phyloP scores from a whole-genome alignment of 768 basidiomycete genomes.

The Russula earlei region DNA sequence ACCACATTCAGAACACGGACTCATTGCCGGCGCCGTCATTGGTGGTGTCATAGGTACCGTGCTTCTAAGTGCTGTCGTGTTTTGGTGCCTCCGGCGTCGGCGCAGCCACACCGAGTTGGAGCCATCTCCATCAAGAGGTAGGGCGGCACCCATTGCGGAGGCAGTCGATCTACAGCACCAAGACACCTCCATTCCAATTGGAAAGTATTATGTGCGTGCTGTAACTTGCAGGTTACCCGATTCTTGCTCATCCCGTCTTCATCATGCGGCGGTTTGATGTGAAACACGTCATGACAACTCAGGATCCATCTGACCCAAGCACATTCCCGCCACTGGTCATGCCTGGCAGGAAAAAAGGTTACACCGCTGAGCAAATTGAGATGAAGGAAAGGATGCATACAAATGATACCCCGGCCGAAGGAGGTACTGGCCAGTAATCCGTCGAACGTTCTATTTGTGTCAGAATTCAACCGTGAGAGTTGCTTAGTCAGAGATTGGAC shows the following conservation, averaged over 20 bases:
- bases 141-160: not conserved
- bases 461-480: no score
- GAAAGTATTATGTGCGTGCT: constrained; percentile 4
- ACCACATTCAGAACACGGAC: not conserved
- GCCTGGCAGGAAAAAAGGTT: no score
- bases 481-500: no score
- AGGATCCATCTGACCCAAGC: constrained; percentile 3
- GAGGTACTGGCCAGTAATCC: no score
- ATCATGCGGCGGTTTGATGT: not conserved
- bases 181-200: not conserved
- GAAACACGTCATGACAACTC: not conserved
- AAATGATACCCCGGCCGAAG: no score
- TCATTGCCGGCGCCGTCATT: not conserved
- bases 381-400: no score
- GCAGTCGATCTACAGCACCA: not conserved
- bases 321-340: not conserved
- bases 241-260: no score
- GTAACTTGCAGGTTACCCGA: not conserved
- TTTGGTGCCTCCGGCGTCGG: not conserved
- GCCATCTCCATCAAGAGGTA: not conserved
- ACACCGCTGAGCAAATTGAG: no score
- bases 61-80: not conserved
- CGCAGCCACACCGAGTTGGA: not conserved
- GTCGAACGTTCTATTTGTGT: no score
- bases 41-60: not conserved